Conservation (phyloP, 176 grass and related monocot species). For the Raddia guianensis region DNA sequence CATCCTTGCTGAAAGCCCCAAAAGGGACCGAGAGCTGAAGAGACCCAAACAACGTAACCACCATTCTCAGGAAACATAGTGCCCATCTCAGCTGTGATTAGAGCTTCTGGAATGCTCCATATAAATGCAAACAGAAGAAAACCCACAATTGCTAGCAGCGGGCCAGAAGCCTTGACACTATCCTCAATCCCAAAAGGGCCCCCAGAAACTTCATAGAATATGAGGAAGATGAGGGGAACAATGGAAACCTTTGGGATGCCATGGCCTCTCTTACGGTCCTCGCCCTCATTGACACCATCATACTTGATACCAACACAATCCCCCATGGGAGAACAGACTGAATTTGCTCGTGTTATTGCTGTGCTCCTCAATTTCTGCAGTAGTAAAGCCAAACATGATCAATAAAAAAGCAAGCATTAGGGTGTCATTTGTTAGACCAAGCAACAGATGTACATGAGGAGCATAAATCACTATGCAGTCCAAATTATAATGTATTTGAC, state of each 20-base stretch:
- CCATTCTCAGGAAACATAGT: slow-evolving; percentile 95
- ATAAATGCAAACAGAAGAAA: slow-evolving; percentile 77
- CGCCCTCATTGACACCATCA: neutral
- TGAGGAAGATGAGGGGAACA: slow-evolving; percentile 77
- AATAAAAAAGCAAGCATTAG: neutral
- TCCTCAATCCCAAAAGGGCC: slow-evolving; percentile 95
- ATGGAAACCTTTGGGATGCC: slow-evolving; percentile 70
- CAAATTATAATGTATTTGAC: neutral
- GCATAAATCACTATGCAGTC: neutral
- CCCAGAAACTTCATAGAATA: slow-evolving; percentile 96
- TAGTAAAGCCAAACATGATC: slow-evolving; percentile 18
- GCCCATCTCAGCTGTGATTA: slow-evolving; percentile 93
- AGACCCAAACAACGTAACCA: slow-evolving; percentile 90
- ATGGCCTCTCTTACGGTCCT: slow-evolving; percentile 46
- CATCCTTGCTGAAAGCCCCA: slow-evolving; percentile 99
- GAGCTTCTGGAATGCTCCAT: slow-evolving; percentile 88
- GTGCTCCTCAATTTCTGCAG: slow-evolving; percentile 55
- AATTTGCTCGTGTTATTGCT: slow-evolving; percentile 42
- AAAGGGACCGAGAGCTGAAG: slow-evolving; percentile 77
- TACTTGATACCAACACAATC: slow-evolving; percentile 40
- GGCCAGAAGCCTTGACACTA: slow-evolving; percentile 72
- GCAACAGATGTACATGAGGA: neutral
- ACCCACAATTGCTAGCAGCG: slow-evolving; percentile 78
- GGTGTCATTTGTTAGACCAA: slow-evolving; percentile 14
- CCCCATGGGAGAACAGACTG: slow-evolving; percentile 44